Evolutionary conservation across 75 land plant genomes (phyloP).

Genomic region (Picea sitchensis): DNA sequence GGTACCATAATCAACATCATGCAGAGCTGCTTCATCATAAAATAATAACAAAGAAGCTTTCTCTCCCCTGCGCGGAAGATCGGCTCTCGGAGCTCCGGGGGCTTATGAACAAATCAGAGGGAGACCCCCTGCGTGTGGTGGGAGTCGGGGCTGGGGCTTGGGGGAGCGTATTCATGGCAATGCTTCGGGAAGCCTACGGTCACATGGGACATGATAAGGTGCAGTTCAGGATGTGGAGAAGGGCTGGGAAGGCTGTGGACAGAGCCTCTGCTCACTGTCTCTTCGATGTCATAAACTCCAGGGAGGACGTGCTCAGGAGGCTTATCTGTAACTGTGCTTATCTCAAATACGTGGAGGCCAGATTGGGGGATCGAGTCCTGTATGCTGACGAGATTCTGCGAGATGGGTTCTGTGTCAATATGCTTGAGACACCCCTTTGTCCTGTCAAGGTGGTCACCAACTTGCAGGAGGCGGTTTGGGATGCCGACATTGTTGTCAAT

Average conservation of each 20-base stretch:
- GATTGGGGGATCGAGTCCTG: conserved; percentile 76
- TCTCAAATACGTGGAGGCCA: conserved; percentile 85
- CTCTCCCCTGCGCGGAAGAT: conserved; percentile 21
- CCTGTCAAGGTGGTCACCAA: conserved; percentile 92
- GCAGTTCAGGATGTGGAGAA: conserved; percentile 75
- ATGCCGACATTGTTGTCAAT: conserved; percentile 89
- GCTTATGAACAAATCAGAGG: conserved; percentile 64
- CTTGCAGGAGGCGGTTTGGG: conserved; percentile 96
- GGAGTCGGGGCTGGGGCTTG: conserved; percentile 94
- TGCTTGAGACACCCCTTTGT: conserved; percentile 92
- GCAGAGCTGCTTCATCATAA: no score
- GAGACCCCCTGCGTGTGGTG: conserved; percentile 69
- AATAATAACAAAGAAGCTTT: no score
- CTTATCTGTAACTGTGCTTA: conserved; percentile 86
- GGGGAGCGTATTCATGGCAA: conserved; percentile 93
- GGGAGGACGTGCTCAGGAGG: conserved; percentile 87
- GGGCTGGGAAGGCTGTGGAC: conserved; percentile 73
- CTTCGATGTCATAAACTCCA: conserved; percentile 88
- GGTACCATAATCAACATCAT: no score
- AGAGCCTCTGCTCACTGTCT: conserved; percentile 72
- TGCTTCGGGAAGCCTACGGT: conserved; percentile 84
- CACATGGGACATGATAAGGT: conserved; percentile 53
- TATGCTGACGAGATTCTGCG: conserved; percentile 87
- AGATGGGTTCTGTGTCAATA: conserved; percentile 92
- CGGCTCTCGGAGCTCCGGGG: conserved; percentile 62